Base-by-base conservation (phyloP, 257 asterid genomes). In the Catharanthus roseus region DNA sequence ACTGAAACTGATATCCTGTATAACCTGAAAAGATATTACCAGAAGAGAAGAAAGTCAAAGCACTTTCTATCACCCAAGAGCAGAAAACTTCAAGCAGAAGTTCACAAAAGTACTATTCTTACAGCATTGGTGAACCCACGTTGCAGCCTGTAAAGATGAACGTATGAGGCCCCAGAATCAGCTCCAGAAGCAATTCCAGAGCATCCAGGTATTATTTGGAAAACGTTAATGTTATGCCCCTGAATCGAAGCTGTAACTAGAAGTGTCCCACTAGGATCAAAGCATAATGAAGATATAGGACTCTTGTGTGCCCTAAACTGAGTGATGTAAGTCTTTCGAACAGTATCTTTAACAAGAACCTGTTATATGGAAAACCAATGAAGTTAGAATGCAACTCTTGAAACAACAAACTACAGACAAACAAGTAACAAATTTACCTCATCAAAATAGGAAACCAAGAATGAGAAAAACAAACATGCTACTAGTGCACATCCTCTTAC, bases 121-220 rank as follows among this genome's bases (percentile, higher is more conserved):
- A 93, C 96, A 58, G 96, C 99, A 72, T 89, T 86, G 33, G 99
- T 91, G 62, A 93, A 63, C 77, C 99, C 97, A 71, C 99, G 95
- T 77, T 93, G 95, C 73, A 93, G 89, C 79, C 82, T 77, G 77
- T 91, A 93, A 55, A 93, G 95, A 78, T 89, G 97, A 72, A 78
- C 83, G 63, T 88, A 79, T 16, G 85, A 80, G 63, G 80, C 66
- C 69, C 79, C 77, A 67, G 90, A 79, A 77, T 87, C 84, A 68
- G 80, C 63, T 23, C 70, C 73, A 66, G 72, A 72, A 38, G 70
- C 68, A 67, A 41, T 45, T 74, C 53, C 70, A n/a, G 76, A 80
- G 12, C 21, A 67, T 61, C 81, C 82, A 24, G 96, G 95, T 78
- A 83, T 69, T 77, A 93, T 84, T 24, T 85, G 87, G 69, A 85